Base-by-base conservation (phyloP, 768 basidiomycete genomes). In the Ramaria sp. region DNA sequence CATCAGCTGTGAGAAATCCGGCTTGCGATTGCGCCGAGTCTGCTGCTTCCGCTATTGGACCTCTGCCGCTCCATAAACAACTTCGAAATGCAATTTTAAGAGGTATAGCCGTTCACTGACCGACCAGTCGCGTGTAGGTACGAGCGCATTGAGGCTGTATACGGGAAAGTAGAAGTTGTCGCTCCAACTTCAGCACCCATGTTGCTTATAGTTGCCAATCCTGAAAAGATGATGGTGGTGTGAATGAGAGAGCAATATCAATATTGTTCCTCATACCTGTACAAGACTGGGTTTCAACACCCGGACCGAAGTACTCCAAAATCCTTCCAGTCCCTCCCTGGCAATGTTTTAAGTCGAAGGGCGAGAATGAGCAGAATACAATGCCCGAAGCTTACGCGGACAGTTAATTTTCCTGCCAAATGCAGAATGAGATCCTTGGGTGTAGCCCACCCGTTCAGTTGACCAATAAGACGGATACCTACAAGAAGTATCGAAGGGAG, bases 101-200 rank as follows among this genome's bases (percentile, higher is more conserved):
- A n/a, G 38, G 24, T 15, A 34, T 1, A 34, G 13, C 9, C 12
- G 9, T 34, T 30, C 30, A 47, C 53, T 20, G 7, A 55, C 53
- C 96, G 83, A 48, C 90, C 85, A 8, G 96, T 99, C 18, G 93
- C 93, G 59, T 79, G 74, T 28, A 99, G 79, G 69, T 98, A 99
- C 34, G 80, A 75, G 30, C 82, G 77, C 95, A 98, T 98, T 62
- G 81, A 81, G 16, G 78, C 69, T 15, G 91, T 92, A 70, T 98
- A 99, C 4, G 95, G 94, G 77, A 99, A 99, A 5, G 88, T 91
- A 1, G 94, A 95, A 0, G 96, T 98, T 1, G 96, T 99, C n/a
- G 96, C 96, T 37, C 96, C 96, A n/a, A 98, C 94, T 73, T 99
- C 96, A 12, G 96, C 96, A 49, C 96, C 96, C 96, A 98, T 99